Base-by-base conservation (phyloP, 2,329 filamentous ascomycete species). In the Colletotrichum theobromicola region DNA sequence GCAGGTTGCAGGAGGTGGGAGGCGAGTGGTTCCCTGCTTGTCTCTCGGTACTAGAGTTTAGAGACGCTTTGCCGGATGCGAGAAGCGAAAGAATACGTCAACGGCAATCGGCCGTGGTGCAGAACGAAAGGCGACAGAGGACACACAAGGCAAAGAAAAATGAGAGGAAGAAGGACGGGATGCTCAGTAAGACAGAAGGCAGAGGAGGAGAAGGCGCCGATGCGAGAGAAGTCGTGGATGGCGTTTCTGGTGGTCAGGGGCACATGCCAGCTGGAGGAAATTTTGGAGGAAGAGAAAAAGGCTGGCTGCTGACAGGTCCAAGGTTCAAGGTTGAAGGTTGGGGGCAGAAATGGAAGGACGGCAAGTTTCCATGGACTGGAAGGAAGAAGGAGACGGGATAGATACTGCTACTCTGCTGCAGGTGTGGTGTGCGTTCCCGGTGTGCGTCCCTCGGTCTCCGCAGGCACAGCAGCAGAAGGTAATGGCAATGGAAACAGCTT, bases 211-310 rank as follows among this genome's bases (percentile, higher is more conserved):
- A 21, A 50, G 42, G 42, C 42, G n/a, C 42, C 42, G 42, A 13
- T 50, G 42, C 42, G 42, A 50, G 24, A 70, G 35, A 58, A 16
- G 55, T 74, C 37, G 72, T 72, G 46, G 69, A 37, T 34, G 61
- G 46, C 30, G 71, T 75, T 64, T 67, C 42, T 50, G 6, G 42
- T 35, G 57, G 62, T 75, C 72, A 75, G 72, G 72, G 68, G 72
- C 63, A 72, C 72, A 75, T 72, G 72, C 72, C 57, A 75, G 72
- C 67, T 72, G 68, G 69, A 72, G 72, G 72, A 67, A 63, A 74
- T 74, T 74, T 74, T 67, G 63, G 68, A 72, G 68, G 30, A 58
- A 32, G 37, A 50, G 42, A 50, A 50, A 74, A 30, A 72, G 70
- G 37, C 58, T 62, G 67, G 67, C 46, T 66, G 72, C 72, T 75